Base-by-base conservation (phyloP, 768 basidiomycete genomes). In the Boletus rufocinnamomeus region DNA sequence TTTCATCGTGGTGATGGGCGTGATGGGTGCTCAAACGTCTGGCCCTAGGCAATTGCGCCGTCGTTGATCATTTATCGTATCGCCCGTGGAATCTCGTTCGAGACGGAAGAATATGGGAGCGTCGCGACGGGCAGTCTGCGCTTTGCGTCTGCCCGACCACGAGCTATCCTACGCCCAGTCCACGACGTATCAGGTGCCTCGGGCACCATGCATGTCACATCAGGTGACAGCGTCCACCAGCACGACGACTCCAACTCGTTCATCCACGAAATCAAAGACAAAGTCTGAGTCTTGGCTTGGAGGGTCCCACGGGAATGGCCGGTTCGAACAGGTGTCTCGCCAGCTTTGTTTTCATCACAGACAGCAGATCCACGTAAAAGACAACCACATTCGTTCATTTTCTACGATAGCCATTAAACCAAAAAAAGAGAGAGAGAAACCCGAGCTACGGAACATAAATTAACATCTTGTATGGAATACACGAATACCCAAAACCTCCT, bases 51-150 rank as follows among this genome's bases (percentile, higher is more conserved):
- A 6, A 66, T 69, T 8, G 60, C 67, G 1, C 65, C 67, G 0
- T 23, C 62, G 30, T 28, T 69, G 46, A 68, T 67, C 40, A 58
- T 68, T 2, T 57, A 67, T 41, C 65, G 68, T 4, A 68, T 68
- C 45, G 68, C 54, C 0, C 46, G 41, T 11, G 68, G 67, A 9
- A 52, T 67, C 37, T 58, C 68, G 19, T 59, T 67, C 27, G 58
- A 64, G 52, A 69, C 65, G 30, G 59, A 62, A 21, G 52, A 50
- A 3, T 25, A 37, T 25, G 60, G 53, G 9, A 52, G 32, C 1
- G 16, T 16, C 2, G 17, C 30, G 16, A 30, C 45, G 25, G 50
- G 40, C 27, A 64, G 46, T 21, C 21, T 68, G 8, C 60, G 47
- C 0, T 68, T 69, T n/a, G 56, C 67, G 2, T 40, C 45, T 2